Base-by-base conservation (phyloP, 306 rosid species). In the Glycine soja region DNA sequence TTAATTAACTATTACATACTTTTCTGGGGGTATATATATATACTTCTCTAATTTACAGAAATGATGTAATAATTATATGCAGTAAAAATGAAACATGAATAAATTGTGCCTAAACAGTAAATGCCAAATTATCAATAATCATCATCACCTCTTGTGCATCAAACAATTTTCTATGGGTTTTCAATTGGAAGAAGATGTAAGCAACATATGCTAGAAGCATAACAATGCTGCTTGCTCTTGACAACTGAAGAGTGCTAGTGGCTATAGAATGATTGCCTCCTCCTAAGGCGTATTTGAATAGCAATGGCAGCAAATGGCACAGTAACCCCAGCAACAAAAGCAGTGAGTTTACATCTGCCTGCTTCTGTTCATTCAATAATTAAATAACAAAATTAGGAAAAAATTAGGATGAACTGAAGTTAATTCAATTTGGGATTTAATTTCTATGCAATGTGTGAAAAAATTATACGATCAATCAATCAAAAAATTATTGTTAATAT, bases 181-280 rank as follows among this genome's bases (percentile, higher is more conserved):
- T 92, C 57, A 95, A 75, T 68, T 95, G 99, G 90, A 95, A 95
- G 84, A 93, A 75, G 66, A 95, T 79, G 72, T 91, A 95, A 9
- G 94, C 91, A 73, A 86, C 47, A 71, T 95, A 95, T 10, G 95
- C 99, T 0, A 90, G 34, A 69, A 95, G 94, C 99, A 95, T 93
- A 4, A 93, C 85, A 72, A 93, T 38, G 70, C 99, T 90, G 88
- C 97, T 86, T 61, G 95, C 97, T 87, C 99, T 88, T 65, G 99
- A 95, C 80, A 95, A 74, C 12, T 87, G 91, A 61, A 95, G 98
- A 32, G 93, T 91, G 7, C 58, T 11, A n/a, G 56, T 78, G 7
- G 66, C 88, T 7, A 88, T 45, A 32, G 78, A 70, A 69, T 24
- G 48, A 75, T 69, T 2, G 18, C 78, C 59, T 53, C 81, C 75